phyloP scores from a whole-genome alignment of 768 basidiomycete species.

The Lactifluus echinatus region DNA sequence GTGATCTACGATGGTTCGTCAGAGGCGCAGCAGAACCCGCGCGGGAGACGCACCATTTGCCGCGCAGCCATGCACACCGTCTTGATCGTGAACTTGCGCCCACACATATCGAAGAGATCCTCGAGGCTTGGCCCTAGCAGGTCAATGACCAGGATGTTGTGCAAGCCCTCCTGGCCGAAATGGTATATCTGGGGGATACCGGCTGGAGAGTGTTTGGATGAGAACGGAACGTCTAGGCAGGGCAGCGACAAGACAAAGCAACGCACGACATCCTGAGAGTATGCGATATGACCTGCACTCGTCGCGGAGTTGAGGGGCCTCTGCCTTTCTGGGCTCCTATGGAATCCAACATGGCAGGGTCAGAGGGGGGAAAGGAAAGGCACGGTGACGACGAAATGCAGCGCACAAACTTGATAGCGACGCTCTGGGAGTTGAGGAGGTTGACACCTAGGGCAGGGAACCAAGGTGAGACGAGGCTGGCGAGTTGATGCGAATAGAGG shows the following conservation, averaged over 20 bases:
- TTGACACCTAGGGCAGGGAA: constrained; percentile 67
- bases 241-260: no score
- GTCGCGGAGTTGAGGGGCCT: constrained; percentile 95
- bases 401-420: constrained; percentile 99
- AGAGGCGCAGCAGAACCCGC: neutral
- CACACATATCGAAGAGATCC: constrained; percentile 99
- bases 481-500: constrained; percentile 8
- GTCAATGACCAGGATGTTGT: constrained; percentile 98
- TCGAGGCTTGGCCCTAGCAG: constrained; percentile 93
- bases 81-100: constrained; percentile 94
- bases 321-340: constrained; percentile 88
- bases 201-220: constrained; percentile 38
- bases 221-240: no score
- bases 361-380: neutral
- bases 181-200: constrained; percentile 99
- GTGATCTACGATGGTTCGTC: constrained; percentile 50
- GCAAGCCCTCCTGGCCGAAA: constrained; percentile 96
- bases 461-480: constrained; percentile 1
- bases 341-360: constrained; percentile 15
- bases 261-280: constrained; percentile 74
- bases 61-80: constrained; percentile 98
- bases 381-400: constrained; percentile 13
- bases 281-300: constrained; percentile 98
- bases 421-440: constrained; percentile 94
- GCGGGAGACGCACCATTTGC: constrained; percentile 64